A percentile compares a stretch with the other conserved stretches of the same genome.
These are phyloP conservation scores for Gliomastix tumulicola DNA, from an alignment of 2,329 filamentous ascomycete genomes.

Conservation along the genomic window DNA sequence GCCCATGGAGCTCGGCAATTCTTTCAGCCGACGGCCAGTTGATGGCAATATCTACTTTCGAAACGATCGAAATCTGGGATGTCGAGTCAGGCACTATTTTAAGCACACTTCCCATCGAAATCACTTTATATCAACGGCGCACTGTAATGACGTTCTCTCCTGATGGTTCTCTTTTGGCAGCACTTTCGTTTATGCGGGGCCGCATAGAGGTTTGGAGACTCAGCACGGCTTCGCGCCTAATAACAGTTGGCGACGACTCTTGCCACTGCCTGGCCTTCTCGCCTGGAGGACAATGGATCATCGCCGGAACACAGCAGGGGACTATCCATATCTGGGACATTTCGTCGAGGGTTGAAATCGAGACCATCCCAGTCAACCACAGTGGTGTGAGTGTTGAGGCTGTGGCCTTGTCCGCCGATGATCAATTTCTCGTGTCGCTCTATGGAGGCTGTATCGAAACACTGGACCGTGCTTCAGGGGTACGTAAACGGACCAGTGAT, in stretches of 20 bases:
- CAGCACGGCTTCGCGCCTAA: not conserved
- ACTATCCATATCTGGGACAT: not conserved
- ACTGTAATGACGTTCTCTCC: not conserved
- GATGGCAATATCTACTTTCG: not conserved
- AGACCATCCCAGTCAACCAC: not conserved
- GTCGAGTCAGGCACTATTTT: not conserved
- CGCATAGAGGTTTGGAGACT: not conserved
- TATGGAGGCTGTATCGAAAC: too few species aligned
- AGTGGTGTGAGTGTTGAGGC: not conserved
- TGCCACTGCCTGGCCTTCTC: not conserved
- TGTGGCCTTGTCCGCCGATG: not conserved
- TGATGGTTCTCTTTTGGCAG: not conserved
- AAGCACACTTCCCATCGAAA: not conserved
- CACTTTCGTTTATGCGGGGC: too few species aligned
- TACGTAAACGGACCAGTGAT: too few species aligned
- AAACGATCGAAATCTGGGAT: constrained; percentile 5
- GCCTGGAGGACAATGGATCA: not conserved
- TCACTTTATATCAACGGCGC: not conserved
- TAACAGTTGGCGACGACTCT: not conserved
- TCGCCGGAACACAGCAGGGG: not conserved
- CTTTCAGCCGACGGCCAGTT: not conserved
- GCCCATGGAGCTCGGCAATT: not conserved
- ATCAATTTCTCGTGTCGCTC: not conserved
- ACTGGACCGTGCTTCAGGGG: too few species aligned
- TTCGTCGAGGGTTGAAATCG: not conserved